Evolutionary conservation across 2,329 filamentous ascomycete species (phyloP), one percentile per base, ranked within the genome.

Genomic region (Phyllosticta citribraziliensis): DNA sequence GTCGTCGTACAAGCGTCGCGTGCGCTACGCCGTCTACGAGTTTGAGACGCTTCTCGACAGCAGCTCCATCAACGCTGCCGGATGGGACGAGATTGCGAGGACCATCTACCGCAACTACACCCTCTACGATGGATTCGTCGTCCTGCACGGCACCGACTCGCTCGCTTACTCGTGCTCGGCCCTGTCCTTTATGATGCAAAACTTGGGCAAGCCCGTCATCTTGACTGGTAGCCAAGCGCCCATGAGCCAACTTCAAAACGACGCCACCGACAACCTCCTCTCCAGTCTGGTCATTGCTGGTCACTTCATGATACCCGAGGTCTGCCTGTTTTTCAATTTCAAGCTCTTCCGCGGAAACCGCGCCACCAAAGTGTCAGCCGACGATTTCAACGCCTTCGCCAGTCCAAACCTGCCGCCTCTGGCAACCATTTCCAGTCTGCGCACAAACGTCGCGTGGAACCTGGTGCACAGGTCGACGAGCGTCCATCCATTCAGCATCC

Each of bases 261-360:
- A 97, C 73, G 92, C 91, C 10, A 88, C 91, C 47, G 91, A 95
- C 76, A 97, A 96, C 69, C 82, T 97, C 12, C 82, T 96, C 5
- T 89, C 89, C 20, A 92, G 90, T 1, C 81, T 96, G 69, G 91
- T 96, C 70, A 88, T 96, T 61, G 92, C 92, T 2, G 91, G 91
- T 35, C 94, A 94, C 63, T 96, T 96, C 70, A 88, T 91, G 77
- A 90, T 97, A 62, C 91, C 92, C 0, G 92, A 96, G 73, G 92
- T 97, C 58, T 92, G 90, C 71, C 81, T 97, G 40, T 96, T 95
- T 78, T 97, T 97, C 80, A 90, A 94, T 74, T 89, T 95, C 76
- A 90, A 87, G 66, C 82, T 97, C 20, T 95, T 92, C 76, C 85
- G 92, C 25, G 92, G 92, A 17, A 96, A 96, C 74, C 81, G 92